Evolutionary conservation across 345 rosid species (phyloP), one percentile per base, ranked within the genome.

Genomic region (Aquilaria malaccensis): DNA sequence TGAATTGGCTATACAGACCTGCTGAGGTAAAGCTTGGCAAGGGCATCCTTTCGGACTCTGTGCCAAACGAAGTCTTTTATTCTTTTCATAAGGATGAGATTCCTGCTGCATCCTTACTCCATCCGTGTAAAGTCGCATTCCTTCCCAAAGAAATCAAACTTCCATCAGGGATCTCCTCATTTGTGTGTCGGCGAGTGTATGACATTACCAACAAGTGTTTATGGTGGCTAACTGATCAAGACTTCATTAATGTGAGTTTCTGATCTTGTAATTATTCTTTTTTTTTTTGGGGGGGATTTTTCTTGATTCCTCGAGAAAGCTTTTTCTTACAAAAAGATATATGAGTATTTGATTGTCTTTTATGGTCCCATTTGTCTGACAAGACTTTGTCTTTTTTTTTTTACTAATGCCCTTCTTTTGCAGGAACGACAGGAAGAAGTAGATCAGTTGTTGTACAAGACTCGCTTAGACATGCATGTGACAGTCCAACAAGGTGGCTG

Each of bases 151-250:
- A 87, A 45, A 67, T 73, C 78, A 85, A 81, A 60, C 80, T 94
- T 83, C 89, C 89, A 13, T 67, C 92, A 66, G 96, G 90, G 11
- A 62, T 90, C 66, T 79, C 76, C 65, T 94, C 96, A 2, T 87
- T 85, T 70, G 91, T 94, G 47, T 94, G 99, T 64, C 65, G 90
- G 67, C 82, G 88, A 66, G 96, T 89, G 66, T 94, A 89, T 59
- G 99, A 94, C 65, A 81, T 83, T 69, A 68, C 62, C 3, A 84
- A 85, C 71, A 70, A 77, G 66, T 67, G 95, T 76, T 68, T 89
- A 70, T 87, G 99, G 95, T 94, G 99, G 97, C 81, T 89, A 63
- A 94, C 95, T 58, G 99, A 94, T 80, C 86, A 81, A 80, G 77
- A 89, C 66, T 86, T 84, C 74, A 84, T 81, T 61, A 73, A 85